phyloP scores from a whole-genome alignment of 2,329 filamentous ascomycete genomes.

The Plenodomus lindquistii region DNA sequence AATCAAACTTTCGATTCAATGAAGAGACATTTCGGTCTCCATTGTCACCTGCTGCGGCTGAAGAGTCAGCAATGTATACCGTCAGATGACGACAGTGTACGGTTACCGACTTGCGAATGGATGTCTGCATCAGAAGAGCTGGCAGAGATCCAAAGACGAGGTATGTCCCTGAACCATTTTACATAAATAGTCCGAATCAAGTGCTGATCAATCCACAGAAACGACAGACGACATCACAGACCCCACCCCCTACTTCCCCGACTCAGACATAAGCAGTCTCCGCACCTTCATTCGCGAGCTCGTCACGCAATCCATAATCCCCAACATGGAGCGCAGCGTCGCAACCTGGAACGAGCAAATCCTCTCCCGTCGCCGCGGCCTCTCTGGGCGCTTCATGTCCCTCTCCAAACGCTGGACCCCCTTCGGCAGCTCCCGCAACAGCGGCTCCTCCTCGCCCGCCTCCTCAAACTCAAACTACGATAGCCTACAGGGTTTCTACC shows the following conservation, averaged over 20 bases:
- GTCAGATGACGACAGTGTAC: slow-evolving; percentile 87
- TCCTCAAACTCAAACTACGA: slow-evolving; percentile 74
- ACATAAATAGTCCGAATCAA: background rate
- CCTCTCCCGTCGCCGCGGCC: slow-evolving; percentile 82
- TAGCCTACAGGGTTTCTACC: slow-evolving; percentile 75
- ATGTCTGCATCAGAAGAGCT: slow-evolving; percentile 85
- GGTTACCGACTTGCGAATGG: slow-evolving; percentile 84
- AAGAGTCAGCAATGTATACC: slow-evolving; percentile 83
- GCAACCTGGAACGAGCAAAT: slow-evolving; percentile 97
- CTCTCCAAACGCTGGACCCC: slow-evolving; percentile 87
- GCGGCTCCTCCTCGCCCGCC: slow-evolving; percentile 57
- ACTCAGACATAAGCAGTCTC: slow-evolving; percentile 87
- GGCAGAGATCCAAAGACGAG: slow-evolving; percentile 68
- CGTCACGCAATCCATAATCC: slow-evolving; percentile 90
- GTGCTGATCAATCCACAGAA: slow-evolving; percentile 48
- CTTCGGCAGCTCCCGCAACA: slow-evolving; percentile 70
- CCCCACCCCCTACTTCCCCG: slow-evolving; percentile 79
- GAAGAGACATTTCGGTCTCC: slow-evolving; percentile 96
- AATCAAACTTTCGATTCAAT: slow-evolving; percentile 95
- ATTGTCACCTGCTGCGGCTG: slow-evolving; percentile 88
- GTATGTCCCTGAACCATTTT: slow-evolving; percentile 39
- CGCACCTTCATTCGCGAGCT: slow-evolving; percentile 90
- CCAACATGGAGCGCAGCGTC: slow-evolving; percentile 92
- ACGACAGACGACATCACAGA: slow-evolving; percentile 72
- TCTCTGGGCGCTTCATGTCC: slow-evolving; percentile 92